A percentile compares a stretch with the other conserved stretches of the same genome.
Conservation (phyloP, 169 alveolate species). For the Plasmodium cynomolgi region DNA sequence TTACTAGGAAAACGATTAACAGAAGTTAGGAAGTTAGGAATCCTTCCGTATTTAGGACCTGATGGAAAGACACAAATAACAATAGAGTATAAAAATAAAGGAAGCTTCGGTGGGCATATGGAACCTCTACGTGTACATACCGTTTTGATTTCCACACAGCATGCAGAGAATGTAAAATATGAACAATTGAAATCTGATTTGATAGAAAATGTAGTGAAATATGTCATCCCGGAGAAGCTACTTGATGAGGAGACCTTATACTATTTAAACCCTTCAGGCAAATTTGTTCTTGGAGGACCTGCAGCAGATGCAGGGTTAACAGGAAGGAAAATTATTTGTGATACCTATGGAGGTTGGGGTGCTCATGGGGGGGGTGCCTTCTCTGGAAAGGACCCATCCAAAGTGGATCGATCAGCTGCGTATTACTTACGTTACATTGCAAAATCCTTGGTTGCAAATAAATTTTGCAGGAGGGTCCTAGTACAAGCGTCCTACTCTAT, state of each 20-base stretch:
- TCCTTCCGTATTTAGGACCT: constrained; percentile 96
- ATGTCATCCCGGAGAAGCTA: constrained; percentile 93
- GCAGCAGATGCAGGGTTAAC: constrained; percentile 99
- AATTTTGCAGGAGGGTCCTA: constrained; percentile 95
- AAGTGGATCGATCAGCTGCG: constrained; percentile 99
- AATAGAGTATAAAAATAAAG: constrained; percentile 88
- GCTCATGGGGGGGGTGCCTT: constrained; percentile 99
- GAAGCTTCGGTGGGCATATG: constrained; percentile 88
- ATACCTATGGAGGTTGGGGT: constrained; percentile 99
- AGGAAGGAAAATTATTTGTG: constrained; percentile 99
- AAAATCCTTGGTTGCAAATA: constrained; percentile 96
- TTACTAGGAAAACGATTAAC: constrained; percentile 93
- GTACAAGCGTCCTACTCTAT: constrained; percentile 98
- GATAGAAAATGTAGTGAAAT: constrained; percentile 93
- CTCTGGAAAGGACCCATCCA: constrained; percentile 99
- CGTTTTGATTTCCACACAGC: constrained; percentile 94
- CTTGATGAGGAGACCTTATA: constrained; percentile 95
- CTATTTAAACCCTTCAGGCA: constrained; percentile 97
- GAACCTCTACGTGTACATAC: constrained; percentile 95
- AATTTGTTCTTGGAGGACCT: constrained; percentile 99
- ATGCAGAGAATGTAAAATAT: constrained; percentile 81
- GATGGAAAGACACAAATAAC: constrained; percentile 99
- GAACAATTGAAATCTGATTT: constrained; percentile 90
- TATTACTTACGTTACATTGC: constrained; percentile 99
- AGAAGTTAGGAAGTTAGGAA: constrained; percentile 93